Base-by-base conservation (phyloP, 169 alveolate genomes). In the Ichthyophthirius multifiliis region DNA sequence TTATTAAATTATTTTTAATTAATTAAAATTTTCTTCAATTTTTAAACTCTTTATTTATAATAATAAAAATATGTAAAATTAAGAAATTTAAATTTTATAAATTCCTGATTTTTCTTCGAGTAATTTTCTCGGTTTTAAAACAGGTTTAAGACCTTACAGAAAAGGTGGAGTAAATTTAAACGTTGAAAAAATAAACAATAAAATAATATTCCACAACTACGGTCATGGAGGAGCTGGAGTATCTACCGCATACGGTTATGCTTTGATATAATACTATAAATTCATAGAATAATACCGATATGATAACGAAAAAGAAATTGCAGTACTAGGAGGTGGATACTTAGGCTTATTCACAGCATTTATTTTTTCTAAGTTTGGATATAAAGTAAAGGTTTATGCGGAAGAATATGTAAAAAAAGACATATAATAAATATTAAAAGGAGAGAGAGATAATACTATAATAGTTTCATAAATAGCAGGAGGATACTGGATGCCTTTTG, bases 211-310 rank as follows among this genome's bases (percentile, higher is more conserved):
- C 39, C 71, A 55, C 31, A 55, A 55, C 31, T 55, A 55, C 31
- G 71, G 71, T 6, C 71, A 55, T 27, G 71, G 71, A 27, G 71
- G 71, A 10, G 71, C 43, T 18, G 71, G 71, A 55, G 71, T 55
- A 10, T 55, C 71, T 55, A 39, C 31, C 18, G 71, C 43, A 55
- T 55, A 18, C 31, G 71, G 71, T 3, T 55, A 55, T 27, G 71
- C 71, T 55, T 27, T 27, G 23, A 55, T 55, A 16, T 27, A 55
- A 27, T 34, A 27, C 39, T 27, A 55, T 55, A 55, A 55, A 55
- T 55, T 55, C 43, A 27, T 55, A 34, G 23, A 16, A 55, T 27
- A 39, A 55, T 55, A 55, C 39, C 13, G 71, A 3, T 20, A 27
- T n/a, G 31, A 55, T n/a, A 55, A 55, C 34, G 6, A 27, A 16